A percentile compares a stretch with the other conserved stretches of the same genome.
These are phyloP conservation scores for Boletales sp. DNA, from an alignment of 768 basidiomycete species.

Conservation along the genomic window DNA sequence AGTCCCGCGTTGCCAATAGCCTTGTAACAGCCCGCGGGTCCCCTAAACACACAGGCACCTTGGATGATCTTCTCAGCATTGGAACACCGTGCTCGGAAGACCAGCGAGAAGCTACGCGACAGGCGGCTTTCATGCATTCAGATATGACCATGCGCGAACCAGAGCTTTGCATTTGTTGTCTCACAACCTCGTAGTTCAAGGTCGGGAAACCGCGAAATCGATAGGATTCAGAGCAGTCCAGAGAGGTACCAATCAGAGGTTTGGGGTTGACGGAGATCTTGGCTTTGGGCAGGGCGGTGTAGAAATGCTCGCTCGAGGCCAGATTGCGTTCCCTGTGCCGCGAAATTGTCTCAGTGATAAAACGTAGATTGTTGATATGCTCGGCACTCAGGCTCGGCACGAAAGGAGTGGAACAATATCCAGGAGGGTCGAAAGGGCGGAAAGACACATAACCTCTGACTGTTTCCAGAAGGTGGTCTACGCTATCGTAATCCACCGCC, in stretches of 20 bases:
- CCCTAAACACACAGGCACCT: conserved; percentile 28
- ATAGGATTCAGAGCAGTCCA: conserved; percentile 26
- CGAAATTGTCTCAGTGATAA: conserved; percentile 28
- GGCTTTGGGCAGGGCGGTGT: conserved; percentile 22
- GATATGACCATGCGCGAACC: conserved; percentile 60
- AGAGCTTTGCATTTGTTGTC: conserved; percentile 18
- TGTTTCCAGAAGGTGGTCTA: conserved; percentile 50
- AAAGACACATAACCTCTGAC: conserved; percentile 3
- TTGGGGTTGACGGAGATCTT: conserved; percentile 27
- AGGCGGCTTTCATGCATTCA: conserved; percentile 82
- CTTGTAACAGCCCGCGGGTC: conserved; percentile 36
- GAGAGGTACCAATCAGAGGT: conserved; percentile 31
- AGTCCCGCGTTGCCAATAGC: conserved; percentile 47
- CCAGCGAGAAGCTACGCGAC: conserved; percentile 71
- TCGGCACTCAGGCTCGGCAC: conserved; percentile 7
- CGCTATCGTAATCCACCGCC: conserved; percentile 60
- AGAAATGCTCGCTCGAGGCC: conserved; percentile 19
- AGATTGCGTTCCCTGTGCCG: conserved; percentile 24
- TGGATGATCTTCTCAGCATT: conserved; percentile 54
- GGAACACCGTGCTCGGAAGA: conserved; percentile 57
- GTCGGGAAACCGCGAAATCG: conserved; percentile 49
- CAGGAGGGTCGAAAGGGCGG: conserved; percentile 20
- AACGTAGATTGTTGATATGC: conserved; percentile 28
- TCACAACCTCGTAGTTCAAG: conserved; percentile 43
- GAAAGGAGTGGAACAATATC: neutral